Evolutionary conservation across 345 rosid species (phyloP).

Genomic region (Eucalyptus globulus): DNA sequence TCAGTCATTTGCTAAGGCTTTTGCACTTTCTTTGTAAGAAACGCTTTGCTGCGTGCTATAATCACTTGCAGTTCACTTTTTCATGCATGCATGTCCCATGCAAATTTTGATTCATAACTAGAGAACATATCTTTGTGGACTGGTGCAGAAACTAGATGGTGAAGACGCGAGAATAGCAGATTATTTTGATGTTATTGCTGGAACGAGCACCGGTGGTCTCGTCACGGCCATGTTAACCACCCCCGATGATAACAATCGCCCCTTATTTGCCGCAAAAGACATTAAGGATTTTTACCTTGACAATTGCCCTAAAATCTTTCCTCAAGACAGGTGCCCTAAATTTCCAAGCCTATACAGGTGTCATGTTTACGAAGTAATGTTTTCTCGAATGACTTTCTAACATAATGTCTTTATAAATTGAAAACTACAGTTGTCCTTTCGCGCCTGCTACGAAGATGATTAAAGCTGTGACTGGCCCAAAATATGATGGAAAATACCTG

Average conservation of each 20-base stretch:
- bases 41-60: background rate
- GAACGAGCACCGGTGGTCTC: slow-evolving; percentile 51
- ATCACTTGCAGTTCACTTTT: background rate
- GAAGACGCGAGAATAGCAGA: slow-evolving; percentile 36
- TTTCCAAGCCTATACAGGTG: background rate
- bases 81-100: background rate
- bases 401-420: too few species aligned
- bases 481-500: slow-evolving; percentile 33
- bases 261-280: slow-evolving; percentile 45
- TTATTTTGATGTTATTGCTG: slow-evolving; percentile 39
- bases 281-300: slow-evolving; percentile 21
- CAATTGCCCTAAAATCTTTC: slow-evolving; percentile 32
- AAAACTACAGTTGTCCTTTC: background rate
- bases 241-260: slow-evolving; percentile 25
- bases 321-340: slow-evolving; percentile 4
- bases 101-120: background rate
- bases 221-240: slow-evolving; percentile 43
- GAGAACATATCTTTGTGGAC: background rate
- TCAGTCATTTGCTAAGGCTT: background rate
- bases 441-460: slow-evolving; percentile 3
- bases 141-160: slow-evolving; percentile 36
- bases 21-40: background rate
- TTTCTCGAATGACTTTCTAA: background rate
- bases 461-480: slow-evolving; percentile 28
- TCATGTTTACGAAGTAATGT: background rate